Evolutionary conservation across 1,284 basidiomycete species (phyloP), one percentile per base, ranked within the genome.

Genomic region (Ganoderma resinaceum): DNA sequence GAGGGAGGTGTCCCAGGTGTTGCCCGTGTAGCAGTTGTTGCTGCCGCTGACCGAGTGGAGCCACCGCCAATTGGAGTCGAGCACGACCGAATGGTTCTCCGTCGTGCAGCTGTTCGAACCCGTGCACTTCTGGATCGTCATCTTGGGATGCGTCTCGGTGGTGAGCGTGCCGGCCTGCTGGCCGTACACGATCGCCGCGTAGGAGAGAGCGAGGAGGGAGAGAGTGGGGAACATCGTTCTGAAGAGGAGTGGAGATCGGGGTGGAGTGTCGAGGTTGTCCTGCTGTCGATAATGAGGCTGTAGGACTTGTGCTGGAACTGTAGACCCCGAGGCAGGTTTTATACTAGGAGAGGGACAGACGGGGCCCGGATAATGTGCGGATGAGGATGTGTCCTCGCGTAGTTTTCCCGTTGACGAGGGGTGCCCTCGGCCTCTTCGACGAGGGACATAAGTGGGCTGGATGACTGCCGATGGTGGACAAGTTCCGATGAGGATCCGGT

Each of bases 61-160:
- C 80, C 80, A 82, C 69, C 80, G 79, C 80, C 80, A 82, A 75
- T 80, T 81, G 42, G 78, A 67, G 70, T 81, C 80, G 72, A 82
- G 79, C 14, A 78, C 78, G 68, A 82, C 71, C 49, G 66, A 67
- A 61, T 65, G 68, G 43, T 72, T 59, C 63, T 63, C 63, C 16
- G 78, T 75, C 68, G 61, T 52, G 63, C 72, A 73, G 53, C 49
- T 66, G 60, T 61, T 65, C 40, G 63, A 62, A 20, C 62, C 62
- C 26, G 68, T 49, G 72, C 81, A 82, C 49, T 75, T 69, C 67
- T 80, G 76, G 62, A 74, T 73, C 31, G 75, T 70, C 40, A 81
- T 72, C 31, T 66, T 55, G 11, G 81, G 81, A 73, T 82, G 81
- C 64, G 52, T 76, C 73, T 82, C 81, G 16, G 81, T 74, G 16